Evolutionary conservation across 1,284 basidiomycete genomes (phyloP).

Genomic region (Moesziomyces parantarcticus): DNA sequence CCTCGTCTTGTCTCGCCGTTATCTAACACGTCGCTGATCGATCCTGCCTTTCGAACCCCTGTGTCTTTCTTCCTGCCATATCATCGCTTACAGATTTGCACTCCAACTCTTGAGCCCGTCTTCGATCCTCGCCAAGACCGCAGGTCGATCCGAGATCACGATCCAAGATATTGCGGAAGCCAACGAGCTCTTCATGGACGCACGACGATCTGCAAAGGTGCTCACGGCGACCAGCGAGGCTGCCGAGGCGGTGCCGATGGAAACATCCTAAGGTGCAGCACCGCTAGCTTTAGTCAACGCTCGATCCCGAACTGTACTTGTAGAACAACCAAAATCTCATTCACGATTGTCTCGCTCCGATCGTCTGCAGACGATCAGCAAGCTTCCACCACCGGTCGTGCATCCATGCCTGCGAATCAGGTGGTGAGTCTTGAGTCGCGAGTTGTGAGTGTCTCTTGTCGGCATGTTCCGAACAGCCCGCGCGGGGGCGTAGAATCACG

Average conservation of each 20-base stretch:
- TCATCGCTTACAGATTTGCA: constrained; percentile 76
- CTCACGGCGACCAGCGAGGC: constrained; percentile 27
- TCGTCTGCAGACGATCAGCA: neutral
- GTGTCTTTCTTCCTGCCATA: neutral
- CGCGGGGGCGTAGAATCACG: too few relatives aligned
- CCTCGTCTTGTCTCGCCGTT: too few relatives aligned
- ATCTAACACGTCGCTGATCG: neutral
- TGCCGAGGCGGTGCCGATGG: constrained; percentile 38
- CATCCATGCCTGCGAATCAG: too few relatives aligned
- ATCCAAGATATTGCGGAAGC: constrained; percentile 88
- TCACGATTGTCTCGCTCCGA: neutral
- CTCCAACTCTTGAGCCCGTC: constrained; percentile 91
- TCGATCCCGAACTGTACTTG: constrained; percentile 19
- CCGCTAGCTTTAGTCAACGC: too few relatives aligned
- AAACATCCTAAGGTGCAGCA: constrained; percentile 27
- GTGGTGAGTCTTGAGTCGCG: too few relatives aligned
- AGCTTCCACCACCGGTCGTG: neutral
- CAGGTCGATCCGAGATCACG: constrained; percentile 82
- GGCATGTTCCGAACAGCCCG: too few relatives aligned
- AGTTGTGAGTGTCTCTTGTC: too few relatives aligned
- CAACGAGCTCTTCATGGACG: constrained; percentile 88
- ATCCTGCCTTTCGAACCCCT: neutral
- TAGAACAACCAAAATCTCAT: constrained; percentile 10
- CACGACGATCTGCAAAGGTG: constrained; percentile 72
- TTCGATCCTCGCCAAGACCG: constrained; percentile 83